Percentiles rank a stretch among this genome's conserved stretches.
These are phyloP conservation scores for Tetrahymena malaccensis DNA, from an alignment of 73 alveolate species.

Conservation along the genomic window DNA sequence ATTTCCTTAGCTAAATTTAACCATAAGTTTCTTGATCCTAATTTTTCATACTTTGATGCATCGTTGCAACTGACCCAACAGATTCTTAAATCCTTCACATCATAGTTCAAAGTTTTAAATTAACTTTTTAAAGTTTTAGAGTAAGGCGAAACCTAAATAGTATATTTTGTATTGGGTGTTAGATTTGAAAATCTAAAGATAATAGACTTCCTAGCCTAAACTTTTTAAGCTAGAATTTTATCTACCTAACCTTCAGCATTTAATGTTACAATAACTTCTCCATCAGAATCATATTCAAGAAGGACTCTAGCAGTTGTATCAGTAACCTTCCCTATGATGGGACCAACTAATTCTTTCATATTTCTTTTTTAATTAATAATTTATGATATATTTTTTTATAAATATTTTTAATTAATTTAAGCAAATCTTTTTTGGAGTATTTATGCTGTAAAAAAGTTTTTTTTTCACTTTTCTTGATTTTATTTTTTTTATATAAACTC, in stretches of 20 bases:
- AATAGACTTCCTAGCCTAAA: neutral
- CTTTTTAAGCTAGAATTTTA: neutral
- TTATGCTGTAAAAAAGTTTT: no score
- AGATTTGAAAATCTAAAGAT: neutral
- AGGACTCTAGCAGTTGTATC: neutral
- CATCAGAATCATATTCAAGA: neutral
- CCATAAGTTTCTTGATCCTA: neutral
- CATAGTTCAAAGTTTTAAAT: neutral
- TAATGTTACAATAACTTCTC: neutral
- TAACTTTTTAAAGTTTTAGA: neutral
- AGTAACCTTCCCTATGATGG: neutral
- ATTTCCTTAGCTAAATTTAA: neutral
- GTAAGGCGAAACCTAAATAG: neutral
- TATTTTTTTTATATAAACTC: no score
- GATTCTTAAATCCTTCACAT: neutral
- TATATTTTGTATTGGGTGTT: neutral
- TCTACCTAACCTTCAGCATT: neutral
- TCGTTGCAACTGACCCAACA: neutral
- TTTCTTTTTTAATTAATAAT: neutral
- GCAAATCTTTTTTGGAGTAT: no score
- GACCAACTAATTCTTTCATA: neutral
- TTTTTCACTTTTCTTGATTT: no score
- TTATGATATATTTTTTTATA: no score
- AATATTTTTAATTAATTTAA: no score
- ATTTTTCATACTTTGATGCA: neutral